Conservation (phyloP, 1,284 basidiomycete genomes). For the Boletellus deceptivus region DNA sequence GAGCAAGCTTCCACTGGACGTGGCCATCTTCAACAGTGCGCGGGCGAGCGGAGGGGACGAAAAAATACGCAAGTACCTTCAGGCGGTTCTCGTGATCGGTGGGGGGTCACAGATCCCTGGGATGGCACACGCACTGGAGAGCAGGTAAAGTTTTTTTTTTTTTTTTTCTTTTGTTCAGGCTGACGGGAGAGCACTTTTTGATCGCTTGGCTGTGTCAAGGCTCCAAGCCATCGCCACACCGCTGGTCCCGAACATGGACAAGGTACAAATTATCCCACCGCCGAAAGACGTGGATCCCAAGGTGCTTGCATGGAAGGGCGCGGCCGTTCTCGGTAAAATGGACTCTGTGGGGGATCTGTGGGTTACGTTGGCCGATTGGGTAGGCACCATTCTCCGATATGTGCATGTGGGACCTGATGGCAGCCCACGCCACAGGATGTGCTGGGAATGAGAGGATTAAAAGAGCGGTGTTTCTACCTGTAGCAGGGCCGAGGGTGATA, state of each 20-base stretch:
- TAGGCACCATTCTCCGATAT: constrained; percentile 36
- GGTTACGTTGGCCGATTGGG: constrained; percentile 88
- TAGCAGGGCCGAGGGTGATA: constrained; percentile 23
- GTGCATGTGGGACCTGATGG: constrained; percentile 7
- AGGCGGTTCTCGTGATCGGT: constrained; percentile 88
- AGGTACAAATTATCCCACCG: constrained; percentile 86
- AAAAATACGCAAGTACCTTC: constrained; percentile 85
- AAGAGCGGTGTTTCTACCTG: constrained; percentile 77
- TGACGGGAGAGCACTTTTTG: constrained; percentile 5
- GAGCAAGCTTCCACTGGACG: constrained; percentile 88
- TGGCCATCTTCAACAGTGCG: constrained; percentile 91
- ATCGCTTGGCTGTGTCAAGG: constrained; percentile 30
- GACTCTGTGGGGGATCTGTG: constrained; percentile 88
- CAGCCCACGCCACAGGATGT: constrained; percentile 49
- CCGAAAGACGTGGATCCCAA: constrained; percentile 92
- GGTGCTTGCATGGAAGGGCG: constrained; percentile 93
- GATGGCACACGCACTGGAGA: constrained; percentile 76
- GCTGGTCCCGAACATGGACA: constrained; percentile 74
- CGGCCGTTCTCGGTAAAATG: constrained; percentile 90
- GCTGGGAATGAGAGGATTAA: constrained; percentile 75
- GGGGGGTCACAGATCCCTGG: constrained; percentile 74
- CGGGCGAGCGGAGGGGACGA: constrained; percentile 85
- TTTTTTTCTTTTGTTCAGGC: constrained; percentile 1
- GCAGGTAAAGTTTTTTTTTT: constrained; percentile 50
- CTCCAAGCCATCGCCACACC: constrained; percentile 85